Conservation (phyloP, 768 basidiomycete genomes). For the Suillus fuscotomentosus region DNA sequence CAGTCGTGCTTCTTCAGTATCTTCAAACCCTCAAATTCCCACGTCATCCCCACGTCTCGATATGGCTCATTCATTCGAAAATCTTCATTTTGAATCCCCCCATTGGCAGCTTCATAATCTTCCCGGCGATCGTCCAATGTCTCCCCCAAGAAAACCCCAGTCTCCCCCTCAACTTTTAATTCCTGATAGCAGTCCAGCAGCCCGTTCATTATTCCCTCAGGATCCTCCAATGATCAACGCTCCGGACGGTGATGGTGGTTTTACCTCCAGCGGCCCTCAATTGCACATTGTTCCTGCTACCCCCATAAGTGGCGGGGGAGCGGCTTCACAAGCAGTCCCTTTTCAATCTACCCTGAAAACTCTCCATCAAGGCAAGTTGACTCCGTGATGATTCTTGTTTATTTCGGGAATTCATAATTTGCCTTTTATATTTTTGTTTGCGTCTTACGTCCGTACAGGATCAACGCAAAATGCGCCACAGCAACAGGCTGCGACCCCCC, state of each 20-base stretch:
- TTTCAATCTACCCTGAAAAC: conserved; percentile 53
- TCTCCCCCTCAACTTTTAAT: conserved; percentile 62
- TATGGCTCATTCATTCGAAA: conserved; percentile 57
- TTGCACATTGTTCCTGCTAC: conserved; percentile 84
- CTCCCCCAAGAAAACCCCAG: conserved; percentile 51
- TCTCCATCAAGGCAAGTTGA: conserved; percentile 52
- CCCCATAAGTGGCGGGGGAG: conserved; percentile 65
- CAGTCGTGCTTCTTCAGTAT: conserved; percentile 66
- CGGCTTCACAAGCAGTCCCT: conserved; percentile 42
- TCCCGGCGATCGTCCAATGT: conserved; percentile 36
- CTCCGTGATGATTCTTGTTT: conserved; percentile 27
- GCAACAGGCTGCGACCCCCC: conserved; percentile 32
- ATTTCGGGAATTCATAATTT: conserved; percentile 32
- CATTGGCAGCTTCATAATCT: conserved; percentile 53
- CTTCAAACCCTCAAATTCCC: conserved; percentile 50
- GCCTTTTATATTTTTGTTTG: conserved; percentile 22
- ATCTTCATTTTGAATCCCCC: conserved; percentile 65
- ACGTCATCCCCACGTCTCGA: conserved; percentile 56
- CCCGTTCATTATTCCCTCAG: conserved; percentile 35
- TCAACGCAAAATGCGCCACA: conserved; percentile 31
- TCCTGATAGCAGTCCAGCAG: conserved; percentile 52
- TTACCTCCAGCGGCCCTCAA: conserved; percentile 51
- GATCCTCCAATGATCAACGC: conserved; percentile 56
- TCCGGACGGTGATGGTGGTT: conserved; percentile 53
- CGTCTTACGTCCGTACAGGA: conserved; percentile 30